A percentile compares a stretch with the other conserved stretches of the same genome.
phyloP scores from a whole-genome alignment of 805 yeast species.

The Spathaspora hagerdaliae region DNA sequence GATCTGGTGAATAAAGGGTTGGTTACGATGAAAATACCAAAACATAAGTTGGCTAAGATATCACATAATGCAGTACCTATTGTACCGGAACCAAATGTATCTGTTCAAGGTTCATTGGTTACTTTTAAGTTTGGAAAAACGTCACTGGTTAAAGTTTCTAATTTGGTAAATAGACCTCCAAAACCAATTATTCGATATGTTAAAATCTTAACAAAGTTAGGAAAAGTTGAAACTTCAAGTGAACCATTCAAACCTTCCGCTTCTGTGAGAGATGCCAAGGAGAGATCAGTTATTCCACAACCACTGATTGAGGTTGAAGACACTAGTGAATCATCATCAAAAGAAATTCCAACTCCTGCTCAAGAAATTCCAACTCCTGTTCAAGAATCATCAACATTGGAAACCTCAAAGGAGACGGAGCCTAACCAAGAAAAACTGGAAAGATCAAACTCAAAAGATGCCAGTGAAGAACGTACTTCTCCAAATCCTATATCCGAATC shows the following conservation, averaged over 20 bases:
- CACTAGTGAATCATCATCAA: too few species aligned
- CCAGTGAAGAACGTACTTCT: too few species aligned
- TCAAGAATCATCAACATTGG: too few species aligned
- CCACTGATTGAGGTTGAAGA: too few species aligned
- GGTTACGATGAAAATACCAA: neutral
- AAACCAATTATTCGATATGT: conserved; percentile 35
- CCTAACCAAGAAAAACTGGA: too few species aligned
- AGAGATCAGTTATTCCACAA: too few species aligned
- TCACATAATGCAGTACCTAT: neutral
- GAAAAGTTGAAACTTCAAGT: conserved; percentile 37
- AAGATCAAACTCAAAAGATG: too few species aligned
- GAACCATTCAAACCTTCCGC: conserved; percentile 21
- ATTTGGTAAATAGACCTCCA: neutral
- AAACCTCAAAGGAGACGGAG: too few species aligned
- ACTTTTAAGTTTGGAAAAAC: neutral
- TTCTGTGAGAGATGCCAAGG: too few species aligned
- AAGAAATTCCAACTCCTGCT: too few species aligned
- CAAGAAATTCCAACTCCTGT: too few species aligned
- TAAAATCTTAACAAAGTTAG: conserved; percentile 31
- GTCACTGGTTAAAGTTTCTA: neutral
- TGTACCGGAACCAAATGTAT: neutral
- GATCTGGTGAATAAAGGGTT: neutral
- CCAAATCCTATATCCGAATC: too few species aligned
- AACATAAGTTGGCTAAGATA: neutral
- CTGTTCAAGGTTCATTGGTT: neutral